These are phyloP conservation scores for Colletotrichum sp. DNA, from an alignment of 2,329 filamentous ascomycete genomes.

Conservation along the genomic window DNA sequence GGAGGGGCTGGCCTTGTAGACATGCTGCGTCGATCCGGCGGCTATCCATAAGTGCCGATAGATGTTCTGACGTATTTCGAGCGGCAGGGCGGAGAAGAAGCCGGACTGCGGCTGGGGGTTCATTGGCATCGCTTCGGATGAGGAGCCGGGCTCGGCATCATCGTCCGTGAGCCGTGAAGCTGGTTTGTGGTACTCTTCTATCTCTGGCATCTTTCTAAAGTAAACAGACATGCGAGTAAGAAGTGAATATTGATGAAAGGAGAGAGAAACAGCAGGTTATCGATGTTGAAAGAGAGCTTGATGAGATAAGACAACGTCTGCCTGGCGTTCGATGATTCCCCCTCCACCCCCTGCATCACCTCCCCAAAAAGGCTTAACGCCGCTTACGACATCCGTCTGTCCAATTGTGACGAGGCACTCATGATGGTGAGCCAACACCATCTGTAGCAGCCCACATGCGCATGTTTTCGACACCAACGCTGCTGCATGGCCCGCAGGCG, in stretches of 20 bases:
- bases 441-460: neutral
- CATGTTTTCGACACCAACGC: neutral
- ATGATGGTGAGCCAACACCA: neutral
- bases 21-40: slow-evolving; percentile 3
- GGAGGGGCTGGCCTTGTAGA: slow-evolving; percentile 8
- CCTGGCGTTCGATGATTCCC: neutral
- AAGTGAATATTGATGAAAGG: neutral
- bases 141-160: neutral
- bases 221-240: neutral
- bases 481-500: neutral
- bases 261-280: neutral
- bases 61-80: slow-evolving; percentile 12
- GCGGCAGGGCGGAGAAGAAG: slow-evolving; percentile 10
- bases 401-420: neutral
- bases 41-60: slow-evolving; percentile 7
- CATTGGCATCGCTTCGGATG: neutral
- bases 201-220: neutral
- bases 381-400: neutral
- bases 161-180: neutral
- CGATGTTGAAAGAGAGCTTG: neutral
- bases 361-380: slow-evolving; percentile 9
- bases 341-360: neutral
- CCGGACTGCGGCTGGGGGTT: neutral
- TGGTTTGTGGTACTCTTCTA: neutral
- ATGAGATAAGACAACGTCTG: neutral